Base-by-base conservation (phyloP, 495 filamentous ascomycete species). In the Xylaria castorea region DNA sequence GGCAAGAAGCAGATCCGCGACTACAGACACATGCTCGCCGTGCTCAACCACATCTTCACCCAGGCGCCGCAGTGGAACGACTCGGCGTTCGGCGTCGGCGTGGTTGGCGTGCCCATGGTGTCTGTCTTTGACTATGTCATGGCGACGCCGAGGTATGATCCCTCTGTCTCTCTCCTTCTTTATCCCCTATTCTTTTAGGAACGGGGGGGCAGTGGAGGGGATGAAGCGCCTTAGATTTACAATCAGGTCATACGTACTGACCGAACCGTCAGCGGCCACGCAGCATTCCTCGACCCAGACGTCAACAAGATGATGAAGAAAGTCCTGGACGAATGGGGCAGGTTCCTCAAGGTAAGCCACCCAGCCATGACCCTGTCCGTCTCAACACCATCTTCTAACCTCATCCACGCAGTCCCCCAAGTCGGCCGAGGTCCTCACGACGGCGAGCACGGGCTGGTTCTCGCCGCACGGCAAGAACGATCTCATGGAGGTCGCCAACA, bases 81-180 rank as follows among this genome's bases (percentile, higher is more conserved):
- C 48, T 79, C 83, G 12, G 84, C 81, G 0, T 83, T 79, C 40
- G 81, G 86, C 0, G 86, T 89, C 0, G 90, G 89, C 8, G 84
- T 92, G 75, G 89, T 93, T 32, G 91, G 92, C 0, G 81, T 92
- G 1, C 92, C 92, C 3, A 88, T 93, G 78, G 87, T 86, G 62
- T 91, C 90, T 5, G 84, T 93, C 30, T 86, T 94, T 18, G 90
- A 93, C 76, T 93, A 91, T 83, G 89, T 90, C 5, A 92, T 93
- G 90, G 90, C 88, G 14, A 94, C 92, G 0, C 84, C 87, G 0
- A 88, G 83, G 71, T 90, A 84, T 50, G 25, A 11, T n/a, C 8
- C 12, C 32, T 27, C 18, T 25, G 5, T 9, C 14, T 7, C 27
- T 5, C 8, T 61, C 30, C 5, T 22, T 38, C 18, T n/a, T n/a